phyloP scores from a whole-genome alignment of 75 land plant genomes.

The Larix kaempferi region DNA sequence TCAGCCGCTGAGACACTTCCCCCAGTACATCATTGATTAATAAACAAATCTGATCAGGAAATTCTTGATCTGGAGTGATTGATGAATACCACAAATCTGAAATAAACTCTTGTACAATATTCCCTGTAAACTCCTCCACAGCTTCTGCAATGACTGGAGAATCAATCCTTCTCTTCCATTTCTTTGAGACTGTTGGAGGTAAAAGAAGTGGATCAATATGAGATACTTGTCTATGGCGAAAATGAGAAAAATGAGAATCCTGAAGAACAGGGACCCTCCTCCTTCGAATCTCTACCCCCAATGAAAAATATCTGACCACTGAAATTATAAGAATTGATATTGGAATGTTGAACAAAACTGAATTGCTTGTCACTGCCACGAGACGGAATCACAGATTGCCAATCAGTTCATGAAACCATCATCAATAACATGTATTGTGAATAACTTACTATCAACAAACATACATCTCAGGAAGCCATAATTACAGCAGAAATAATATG shows the following conservation, averaged over 20 bases:
- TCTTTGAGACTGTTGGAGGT: constrained; percentile 24
- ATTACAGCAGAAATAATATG: not conserved
- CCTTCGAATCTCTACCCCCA: constrained; percentile 72
- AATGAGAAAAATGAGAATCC: constrained; percentile 43
- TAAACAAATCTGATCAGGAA: constrained; percentile 65
- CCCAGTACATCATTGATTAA: constrained; percentile 74
- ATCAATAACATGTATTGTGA: not conserved
- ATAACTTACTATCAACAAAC: not conserved
- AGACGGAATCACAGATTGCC: not conserved
- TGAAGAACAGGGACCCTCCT: constrained; percentile 20
- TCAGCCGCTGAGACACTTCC: constrained; percentile 73
- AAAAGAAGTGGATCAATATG: constrained; percentile 54
- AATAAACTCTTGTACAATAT: constrained; percentile 79
- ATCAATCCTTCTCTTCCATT: constrained; percentile 75
- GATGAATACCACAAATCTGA: constrained; percentile 88
- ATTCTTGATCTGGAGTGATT: constrained; percentile 84
- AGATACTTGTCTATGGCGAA: constrained; percentile 55
- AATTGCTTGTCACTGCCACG: constrained; percentile 82
- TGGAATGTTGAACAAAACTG: constrained; percentile 85
- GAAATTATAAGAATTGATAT: constrained; percentile 63
- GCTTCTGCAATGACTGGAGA: constrained; percentile 88
- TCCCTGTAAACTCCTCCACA: constrained; percentile 58
- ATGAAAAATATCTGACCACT: constrained; percentile 53
- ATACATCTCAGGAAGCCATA: not conserved
- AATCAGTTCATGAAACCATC: not conserved